A percentile compares a stretch with the other conserved stretches of the same genome.
phyloP scores from a whole-genome alignment of 139 green algal species.

The Eudorina sp. region DNA sequence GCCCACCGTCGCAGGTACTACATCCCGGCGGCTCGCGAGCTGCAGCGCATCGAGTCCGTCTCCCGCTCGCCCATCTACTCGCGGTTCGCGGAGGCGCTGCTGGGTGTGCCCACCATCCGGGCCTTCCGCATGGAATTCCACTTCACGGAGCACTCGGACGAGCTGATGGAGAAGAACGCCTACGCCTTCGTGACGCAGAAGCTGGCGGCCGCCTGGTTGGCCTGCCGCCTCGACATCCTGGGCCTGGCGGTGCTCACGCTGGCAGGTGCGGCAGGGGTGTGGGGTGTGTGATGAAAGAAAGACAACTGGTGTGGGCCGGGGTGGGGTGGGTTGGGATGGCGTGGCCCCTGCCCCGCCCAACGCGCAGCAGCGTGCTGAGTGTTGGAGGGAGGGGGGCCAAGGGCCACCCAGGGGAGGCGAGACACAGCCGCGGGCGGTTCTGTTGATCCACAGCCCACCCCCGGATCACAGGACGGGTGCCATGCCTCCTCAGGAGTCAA shows the following conservation, averaged over 20 bases:
- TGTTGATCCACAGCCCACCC: too few species aligned
- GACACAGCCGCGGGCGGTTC: too few species aligned
- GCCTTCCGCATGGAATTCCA: slow-evolving; percentile 75
- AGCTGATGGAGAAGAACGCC: slow-evolving; percentile 78
- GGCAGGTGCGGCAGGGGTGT: too few species aligned
- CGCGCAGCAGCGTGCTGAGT: too few species aligned
- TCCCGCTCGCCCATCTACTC: slow-evolving; percentile 89
- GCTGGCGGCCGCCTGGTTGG: slow-evolving; percentile 88
- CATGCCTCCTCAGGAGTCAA: too few species aligned
- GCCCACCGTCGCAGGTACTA: slow-evolving; percentile 75
- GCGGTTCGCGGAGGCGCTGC: slow-evolving; percentile 77
- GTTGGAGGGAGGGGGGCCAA: too few species aligned
- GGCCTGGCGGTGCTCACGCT: slow-evolving; percentile 77
- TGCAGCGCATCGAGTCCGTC: slow-evolving; percentile 93
- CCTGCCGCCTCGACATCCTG: slow-evolving; percentile 87
- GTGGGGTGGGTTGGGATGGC: background rate
- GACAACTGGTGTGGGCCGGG: too few species aligned
- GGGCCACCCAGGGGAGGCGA: too few species aligned
- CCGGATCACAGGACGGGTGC: too few species aligned
- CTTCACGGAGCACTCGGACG: slow-evolving; percentile 65
- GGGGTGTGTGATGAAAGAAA: too few species aligned
- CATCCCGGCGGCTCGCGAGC: slow-evolving; percentile 84
- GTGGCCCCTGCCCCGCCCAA: background rate
- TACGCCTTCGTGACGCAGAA: slow-evolving; percentile 81
- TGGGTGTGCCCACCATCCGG: slow-evolving; percentile 82